Percentiles rank a stretch among this genome's conserved stretches.
Evolutionary conservation across 176 grass and related monocot species (phyloP).

Genomic region (Saccharum spontaneum): DNA sequence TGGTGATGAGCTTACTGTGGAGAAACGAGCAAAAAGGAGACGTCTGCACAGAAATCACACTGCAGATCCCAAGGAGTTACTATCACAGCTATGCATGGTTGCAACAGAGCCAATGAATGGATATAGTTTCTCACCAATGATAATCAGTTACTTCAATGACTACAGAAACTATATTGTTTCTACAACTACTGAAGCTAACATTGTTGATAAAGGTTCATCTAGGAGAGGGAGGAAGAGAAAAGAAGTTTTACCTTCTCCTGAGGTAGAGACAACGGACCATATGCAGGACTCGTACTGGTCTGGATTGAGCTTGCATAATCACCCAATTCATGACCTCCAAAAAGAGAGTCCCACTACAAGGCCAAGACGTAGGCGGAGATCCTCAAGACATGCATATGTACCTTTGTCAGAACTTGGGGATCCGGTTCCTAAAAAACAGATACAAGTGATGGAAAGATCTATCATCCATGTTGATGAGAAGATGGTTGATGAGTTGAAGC

Average conservation of each 20-base stretch:
- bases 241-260: conserved; percentile 42
- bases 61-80: conserved; percentile 64
- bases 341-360: conserved; percentile 39
- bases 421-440: conserved; percentile 54
- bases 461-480: conserved; percentile 92
- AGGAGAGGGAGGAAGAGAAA: conserved; percentile 80
- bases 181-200: conserved; percentile 55
- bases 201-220: conserved; percentile 52
- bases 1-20: conserved; percentile 41
- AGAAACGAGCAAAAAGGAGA: conserved; percentile 62
- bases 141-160: conserved; percentile 77
- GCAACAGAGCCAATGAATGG: conserved; percentile 62
- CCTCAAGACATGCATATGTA: conserved; percentile 31
- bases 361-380: conserved; percentile 48
- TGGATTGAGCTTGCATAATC: conserved; percentile 74
- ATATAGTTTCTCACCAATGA: conserved; percentile 39
- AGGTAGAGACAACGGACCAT: conserved; percentile 66
- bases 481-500: conserved; percentile 73
- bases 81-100: conserved; percentile 60
- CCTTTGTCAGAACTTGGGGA: conserved; percentile 46
- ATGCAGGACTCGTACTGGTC: conserved; percentile 99
- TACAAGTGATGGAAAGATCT: conserved; percentile 61
- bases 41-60: conserved; percentile 56
- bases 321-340: conserved; percentile 49
- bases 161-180: conserved; percentile 74